Evolutionary conservation across 495 filamentous ascomycete genomes (phyloP).

Genomic region (Lentithecium fluviatile): DNA sequence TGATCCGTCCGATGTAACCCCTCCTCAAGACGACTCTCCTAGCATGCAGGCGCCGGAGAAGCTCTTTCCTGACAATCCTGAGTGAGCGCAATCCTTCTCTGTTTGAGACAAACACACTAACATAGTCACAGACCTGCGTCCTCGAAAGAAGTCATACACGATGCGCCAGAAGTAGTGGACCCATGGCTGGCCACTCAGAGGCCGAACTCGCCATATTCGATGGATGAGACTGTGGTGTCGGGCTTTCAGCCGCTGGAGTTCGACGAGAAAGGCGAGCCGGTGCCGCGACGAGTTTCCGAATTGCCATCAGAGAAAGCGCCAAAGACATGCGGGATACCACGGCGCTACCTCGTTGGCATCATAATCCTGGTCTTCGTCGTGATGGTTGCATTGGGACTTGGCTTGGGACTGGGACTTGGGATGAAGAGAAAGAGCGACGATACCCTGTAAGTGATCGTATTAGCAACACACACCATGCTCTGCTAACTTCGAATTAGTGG

Average conservation of each 20-base stretch:
- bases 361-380: slow-evolving; percentile 5
- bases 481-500: neutral
- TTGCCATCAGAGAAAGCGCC: slow-evolving; percentile 2
- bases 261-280: slow-evolving; percentile 3
- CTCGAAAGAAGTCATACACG: slow-evolving; percentile 13
- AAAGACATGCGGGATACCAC: neutral
- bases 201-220: slow-evolving; percentile 3
- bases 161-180: slow-evolving; percentile 18
- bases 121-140: neutral
- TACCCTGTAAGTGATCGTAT: neutral
- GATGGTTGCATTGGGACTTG: slow-evolving; percentile 10
- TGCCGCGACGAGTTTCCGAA: neutral
- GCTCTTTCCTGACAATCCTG: neutral
- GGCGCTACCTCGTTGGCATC: slow-evolving; percentile 4
- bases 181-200: slow-evolving; percentile 3
- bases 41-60: slow-evolving; percentile 7
- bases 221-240: slow-evolving; percentile 13
- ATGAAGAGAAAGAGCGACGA: slow-evolving; percentile 12
- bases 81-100: neutral
- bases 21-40: neutral
- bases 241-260: slow-evolving; percentile 7
- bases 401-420: slow-evolving; percentile 14
- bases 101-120: neutral
- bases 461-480: neutral
- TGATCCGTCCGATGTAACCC: neutral